A percentile compares a stretch with the other conserved stretches of the same genome.
phyloP scores from a whole-genome alignment of 768 basidiomycete genomes.

The Hypholoma sublateritium region DNA sequence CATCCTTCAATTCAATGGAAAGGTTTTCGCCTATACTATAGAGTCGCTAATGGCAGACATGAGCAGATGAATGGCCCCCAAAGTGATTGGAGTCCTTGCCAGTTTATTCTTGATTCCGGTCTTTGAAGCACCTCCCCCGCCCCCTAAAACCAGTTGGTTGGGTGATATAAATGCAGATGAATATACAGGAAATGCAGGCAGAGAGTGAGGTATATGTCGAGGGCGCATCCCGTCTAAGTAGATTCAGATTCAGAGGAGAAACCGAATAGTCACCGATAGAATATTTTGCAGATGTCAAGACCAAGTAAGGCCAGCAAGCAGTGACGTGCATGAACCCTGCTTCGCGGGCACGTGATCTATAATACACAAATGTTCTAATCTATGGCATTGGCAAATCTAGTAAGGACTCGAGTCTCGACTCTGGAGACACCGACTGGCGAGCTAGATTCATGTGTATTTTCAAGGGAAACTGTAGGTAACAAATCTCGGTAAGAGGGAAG shows the following conservation, averaged over 20 bases:
- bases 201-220: conserved; percentile 72
- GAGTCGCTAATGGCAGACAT: conserved; percentile 49
- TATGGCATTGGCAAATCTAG: too few species aligned
- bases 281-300: neutral
- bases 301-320: neutral
- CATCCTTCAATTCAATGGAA: conserved; percentile 55
- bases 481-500: too few species aligned
- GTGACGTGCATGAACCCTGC: conserved; percentile 3
- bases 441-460: too few species aligned
- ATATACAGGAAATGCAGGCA: conserved; percentile 86
- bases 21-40: conserved; percentile 60
- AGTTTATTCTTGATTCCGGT: conserved; percentile 95
- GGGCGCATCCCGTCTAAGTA: conserved; percentile 60
- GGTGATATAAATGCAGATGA: conserved; percentile 78
- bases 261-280: neutral
- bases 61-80: neutral
- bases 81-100: conserved; percentile 44
- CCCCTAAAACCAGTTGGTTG: conserved; percentile 77
- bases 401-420: too few species aligned
- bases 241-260: neutral
- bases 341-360: neutral
- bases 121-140: conserved; percentile 83
- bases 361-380: too few species aligned
- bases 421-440: too few species aligned
- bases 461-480: too few species aligned